These are phyloP conservation scores for Dictyostelium capitatum DNA, from an alignment of 78 protist genomes.

Conservation along the genomic window DNA sequence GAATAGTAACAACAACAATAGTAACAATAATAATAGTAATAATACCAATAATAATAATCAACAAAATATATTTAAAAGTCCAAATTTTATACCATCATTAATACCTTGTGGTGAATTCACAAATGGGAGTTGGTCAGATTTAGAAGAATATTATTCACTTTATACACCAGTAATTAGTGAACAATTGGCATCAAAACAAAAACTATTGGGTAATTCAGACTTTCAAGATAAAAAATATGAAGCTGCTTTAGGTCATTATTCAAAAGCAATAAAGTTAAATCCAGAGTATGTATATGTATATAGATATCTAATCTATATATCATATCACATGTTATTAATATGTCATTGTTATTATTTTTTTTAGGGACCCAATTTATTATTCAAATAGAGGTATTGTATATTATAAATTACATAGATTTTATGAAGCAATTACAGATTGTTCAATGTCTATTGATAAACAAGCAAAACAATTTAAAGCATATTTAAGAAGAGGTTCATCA, in stretches of 20 bases:
- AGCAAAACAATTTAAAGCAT: conserved; percentile 53
- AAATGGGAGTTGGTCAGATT: conserved; percentile 46
- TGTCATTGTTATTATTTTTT: neutral
- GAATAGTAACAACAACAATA: neutral
- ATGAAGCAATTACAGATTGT: conserved; percentile 78
- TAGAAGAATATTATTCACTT: conserved; percentile 50
- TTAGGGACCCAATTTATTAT: conserved; percentile 55
- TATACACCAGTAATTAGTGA: conserved; percentile 6
- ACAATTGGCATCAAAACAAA: conserved; percentile 49
- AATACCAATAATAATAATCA: no score
- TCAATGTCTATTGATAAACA: conserved; percentile 68
- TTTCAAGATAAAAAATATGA: conserved; percentile 44
- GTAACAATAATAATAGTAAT: no score
- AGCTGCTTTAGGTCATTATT: conserved; percentile 61
- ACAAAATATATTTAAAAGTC: neutral
- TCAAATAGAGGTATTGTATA: conserved; percentile 72
- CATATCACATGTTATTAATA: no score
- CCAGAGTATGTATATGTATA: conserved; percentile 41
- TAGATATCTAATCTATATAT: neutral
- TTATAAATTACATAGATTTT: conserved; percentile 64
- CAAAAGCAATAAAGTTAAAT: conserved; percentile 68
- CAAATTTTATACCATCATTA: neutral
- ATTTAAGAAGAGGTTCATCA: conserved; percentile 59
- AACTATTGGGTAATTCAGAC: conserved; percentile 52
- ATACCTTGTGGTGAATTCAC: conserved; percentile 62